A percentile compares a stretch with the other conserved stretches of the same genome.
These are phyloP conservation scores for Aspergillus nanangensis DNA, from an alignment of 495 filamentous ascomycete species.

Conservation along the genomic window DNA sequence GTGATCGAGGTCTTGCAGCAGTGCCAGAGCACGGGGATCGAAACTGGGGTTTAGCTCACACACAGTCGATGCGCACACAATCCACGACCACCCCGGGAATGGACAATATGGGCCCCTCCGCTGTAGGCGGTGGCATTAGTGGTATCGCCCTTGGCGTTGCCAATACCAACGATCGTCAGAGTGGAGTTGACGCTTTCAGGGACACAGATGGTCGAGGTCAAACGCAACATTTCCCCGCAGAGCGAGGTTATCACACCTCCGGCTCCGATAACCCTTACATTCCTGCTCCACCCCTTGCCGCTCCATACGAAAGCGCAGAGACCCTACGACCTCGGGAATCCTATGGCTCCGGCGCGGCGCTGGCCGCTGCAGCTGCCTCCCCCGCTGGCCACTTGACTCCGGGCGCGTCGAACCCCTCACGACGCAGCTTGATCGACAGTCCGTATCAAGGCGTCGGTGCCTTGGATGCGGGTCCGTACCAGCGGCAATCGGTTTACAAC, in stretches of 20 bases:
- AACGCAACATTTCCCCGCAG: conserved; percentile 35
- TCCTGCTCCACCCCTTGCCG: conserved; percentile 26
- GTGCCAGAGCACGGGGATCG: conserved; percentile 14
- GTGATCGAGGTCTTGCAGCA: conserved; percentile 8
- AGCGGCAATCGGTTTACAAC: conserved; percentile 57
- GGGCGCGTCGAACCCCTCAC: conserved; percentile 19
- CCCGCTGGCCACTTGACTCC: conserved; percentile 32
- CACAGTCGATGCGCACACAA: conserved; percentile 30
- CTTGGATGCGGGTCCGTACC: conserved; percentile 52
- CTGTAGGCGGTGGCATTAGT: conserved; percentile 72
- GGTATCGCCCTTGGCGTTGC: conserved; percentile 73
- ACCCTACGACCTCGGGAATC: conserved; percentile 26
- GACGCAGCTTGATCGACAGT: conserved; percentile 27
- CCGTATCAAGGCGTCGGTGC: conserved; percentile 27
- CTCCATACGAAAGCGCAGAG: conserved; percentile 19
- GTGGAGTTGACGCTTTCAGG: conserved; percentile 65
- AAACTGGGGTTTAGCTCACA: conserved; percentile 17
- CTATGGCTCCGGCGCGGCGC: conserved; percentile 35
- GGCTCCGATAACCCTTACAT: conserved; percentile 44
- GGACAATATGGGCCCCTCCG: conserved; percentile 69
- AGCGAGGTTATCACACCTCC: conserved; percentile 39
- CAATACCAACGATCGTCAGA: conserved; percentile 65
- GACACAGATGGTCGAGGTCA: conserved; percentile 31
- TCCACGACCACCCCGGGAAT: conserved; percentile 65
- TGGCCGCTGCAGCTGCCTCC: conserved; percentile 30